These are phyloP conservation scores for Arthrobotrys sphaeroides DNA, from an alignment of 2,329 filamentous ascomycete species.

Conservation along the genomic window DNA sequence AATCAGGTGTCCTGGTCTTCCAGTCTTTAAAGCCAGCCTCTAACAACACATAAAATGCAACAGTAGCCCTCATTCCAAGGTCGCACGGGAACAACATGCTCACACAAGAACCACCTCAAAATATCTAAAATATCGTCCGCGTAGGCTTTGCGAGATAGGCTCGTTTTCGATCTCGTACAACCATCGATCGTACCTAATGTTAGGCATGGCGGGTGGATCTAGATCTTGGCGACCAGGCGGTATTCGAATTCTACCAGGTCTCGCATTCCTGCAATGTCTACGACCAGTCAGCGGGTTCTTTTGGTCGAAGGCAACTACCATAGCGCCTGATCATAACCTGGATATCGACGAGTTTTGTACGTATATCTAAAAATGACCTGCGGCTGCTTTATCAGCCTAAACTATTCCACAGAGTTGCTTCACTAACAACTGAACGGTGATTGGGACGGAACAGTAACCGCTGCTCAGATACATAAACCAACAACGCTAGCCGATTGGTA, in stretches of 20 bases:
- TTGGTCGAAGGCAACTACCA: slow-evolving; percentile 31
- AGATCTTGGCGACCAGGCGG: neutral
- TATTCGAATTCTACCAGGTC: neutral
- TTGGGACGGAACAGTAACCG: neutral
- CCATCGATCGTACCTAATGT: neutral
- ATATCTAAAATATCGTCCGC: slow-evolving; percentile 7
- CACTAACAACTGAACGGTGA: no score
- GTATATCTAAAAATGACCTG: no score
- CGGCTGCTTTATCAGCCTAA: no score
- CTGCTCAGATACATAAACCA: neutral
- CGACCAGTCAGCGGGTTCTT: slow-evolving; percentile 13
- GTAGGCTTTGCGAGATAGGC: neutral
- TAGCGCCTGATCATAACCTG: slow-evolving; percentile 10
- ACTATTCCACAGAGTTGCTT: no score
- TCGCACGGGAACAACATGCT: slow-evolving; percentile 9
- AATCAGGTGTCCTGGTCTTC: no score
- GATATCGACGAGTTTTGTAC: slow-evolving; percentile 39
- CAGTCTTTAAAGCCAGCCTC: no score
- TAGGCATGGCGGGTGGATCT: neutral
- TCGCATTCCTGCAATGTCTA: neutral
- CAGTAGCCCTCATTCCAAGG: neutral
- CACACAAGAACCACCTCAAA: slow-evolving; percentile 35
- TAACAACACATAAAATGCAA: slow-evolving; percentile 36
- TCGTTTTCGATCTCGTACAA: neutral
- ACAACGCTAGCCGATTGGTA: slow-evolving; percentile 14